Conservation (phyloP, 495 filamentous ascomycete species). For the Tetracladium marchalianum region DNA sequence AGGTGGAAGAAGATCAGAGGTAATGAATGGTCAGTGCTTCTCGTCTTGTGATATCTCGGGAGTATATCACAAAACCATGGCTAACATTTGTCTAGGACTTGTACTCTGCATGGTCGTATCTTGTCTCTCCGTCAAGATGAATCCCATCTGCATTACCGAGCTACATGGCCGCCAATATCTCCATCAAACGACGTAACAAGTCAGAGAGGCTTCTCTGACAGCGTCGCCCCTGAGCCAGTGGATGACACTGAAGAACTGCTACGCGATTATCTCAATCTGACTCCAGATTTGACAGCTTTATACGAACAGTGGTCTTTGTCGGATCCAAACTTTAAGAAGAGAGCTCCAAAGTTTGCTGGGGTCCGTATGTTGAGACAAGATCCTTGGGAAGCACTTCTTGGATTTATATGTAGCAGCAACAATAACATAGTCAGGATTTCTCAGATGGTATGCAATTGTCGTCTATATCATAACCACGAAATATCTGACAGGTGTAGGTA, state of each 20-base stretch:
- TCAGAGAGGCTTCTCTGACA: neutral
- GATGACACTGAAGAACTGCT: conserved; percentile 62
- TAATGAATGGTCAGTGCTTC: conserved; percentile 62
- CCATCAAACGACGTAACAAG: conserved; percentile 11
- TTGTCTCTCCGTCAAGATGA: conserved; percentile 78
- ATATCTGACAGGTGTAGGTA: conserved; percentile 32
- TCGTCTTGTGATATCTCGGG: too few relatives aligned
- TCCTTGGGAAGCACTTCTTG: conserved; percentile 88
- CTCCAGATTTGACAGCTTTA: conserved; percentile 57
- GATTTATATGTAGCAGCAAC: conserved; percentile 97
- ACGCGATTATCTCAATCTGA: conserved; percentile 74
- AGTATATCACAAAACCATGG: neutral
- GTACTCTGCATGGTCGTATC: conserved; percentile 75
- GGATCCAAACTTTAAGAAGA: conserved; percentile 84
- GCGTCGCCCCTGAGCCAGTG: conserved; percentile 2
- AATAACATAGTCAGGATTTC: conserved; percentile 95
- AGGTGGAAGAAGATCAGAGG: conserved; percentile 75
- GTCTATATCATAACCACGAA: neutral
- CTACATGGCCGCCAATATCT: conserved; percentile 40
- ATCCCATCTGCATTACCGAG: conserved; percentile 69
- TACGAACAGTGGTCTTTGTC: conserved; percentile 81
- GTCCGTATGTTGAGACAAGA: conserved; percentile 94
- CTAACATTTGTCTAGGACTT: conserved; percentile 43
- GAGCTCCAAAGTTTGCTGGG: conserved; percentile 77
- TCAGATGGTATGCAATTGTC: conserved; percentile 58